Evolutionary conservation across 352 stramenopile species (phyloP), one percentile per base, ranked within the genome.

Genomic region (Phytophthora pisi): DNA sequence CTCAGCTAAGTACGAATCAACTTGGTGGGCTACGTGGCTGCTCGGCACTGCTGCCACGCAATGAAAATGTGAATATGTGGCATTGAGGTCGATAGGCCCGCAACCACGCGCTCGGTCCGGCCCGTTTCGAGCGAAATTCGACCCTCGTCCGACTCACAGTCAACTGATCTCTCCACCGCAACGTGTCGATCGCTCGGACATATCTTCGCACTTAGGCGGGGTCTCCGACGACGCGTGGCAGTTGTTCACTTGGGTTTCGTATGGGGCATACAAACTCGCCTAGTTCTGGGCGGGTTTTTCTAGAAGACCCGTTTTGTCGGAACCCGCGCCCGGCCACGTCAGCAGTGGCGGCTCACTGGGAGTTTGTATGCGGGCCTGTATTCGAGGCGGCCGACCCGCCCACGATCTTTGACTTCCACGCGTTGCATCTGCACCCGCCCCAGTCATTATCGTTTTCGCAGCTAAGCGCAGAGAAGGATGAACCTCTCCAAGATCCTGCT

Each of bases 401-500:
- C 40, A 10, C 47, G 60, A 66, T 68, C 59, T 73, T 70, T 66
- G 52, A 51, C 40, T 70, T 67, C 55, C 63, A 68, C 52, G 66
- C 61, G 50, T 66, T 68, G 51, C 52, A 51, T 40, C 51, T 64
- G 54, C 5, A 6, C 38, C 16, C 16, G 24, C 40, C 26, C 54
- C 24, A 28, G 57, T 84, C 81, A 90, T 90, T 88, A 74, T 86
- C 75, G 66, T 74, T 84, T 90, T 88, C 66, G 68, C 61, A 16
- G 42, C 42, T 40, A 56, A 43, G 53, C 54, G 59, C 49, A 40
- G 61, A 73, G 42, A 75, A 72, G 66, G 63, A 92, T 93, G 78
- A 90, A 89, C 61, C 66, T 90, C 8, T 51, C 71, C 16, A 91
- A 90, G 76, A 84, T 90, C 59, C 60, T 91, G 53, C 52, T 86